A percentile compares a stretch with the other conserved stretches of the same genome.
phyloP scores from a whole-genome alignment of 768 basidiomycete species.

The Kwoniella sp. region DNA sequence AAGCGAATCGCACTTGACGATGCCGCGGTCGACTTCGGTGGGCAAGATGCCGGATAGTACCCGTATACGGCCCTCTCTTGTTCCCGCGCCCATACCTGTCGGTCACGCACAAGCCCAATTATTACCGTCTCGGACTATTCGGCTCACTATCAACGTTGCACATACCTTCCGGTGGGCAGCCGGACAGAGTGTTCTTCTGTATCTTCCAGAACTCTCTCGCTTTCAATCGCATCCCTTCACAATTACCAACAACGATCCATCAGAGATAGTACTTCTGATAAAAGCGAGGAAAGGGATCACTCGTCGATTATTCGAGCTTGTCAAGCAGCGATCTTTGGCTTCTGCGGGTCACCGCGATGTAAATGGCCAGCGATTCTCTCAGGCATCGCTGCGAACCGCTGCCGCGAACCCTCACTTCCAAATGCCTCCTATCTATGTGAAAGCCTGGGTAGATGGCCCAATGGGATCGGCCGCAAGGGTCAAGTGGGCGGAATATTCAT shows the following conservation, averaged over 20 bases:
- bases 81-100: conserved; percentile 57
- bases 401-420: conserved; percentile 1
- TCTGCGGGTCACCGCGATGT: conserved; percentile 15
- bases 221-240: conserved; percentile 72
- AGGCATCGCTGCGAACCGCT: conserved; percentile 9
- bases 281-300: conserved; percentile 70
- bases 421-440: conserved; percentile 53
- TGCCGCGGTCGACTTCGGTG: no score
- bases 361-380: conserved; percentile 20
- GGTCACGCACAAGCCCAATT: conserved; percentile 68
- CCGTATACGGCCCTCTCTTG: conserved; percentile 11
- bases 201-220: conserved; percentile 61
- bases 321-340: conserved; percentile 45
- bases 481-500: conserved; percentile 60
- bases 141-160: conserved; percentile 62
- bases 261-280: conserved; percentile 63
- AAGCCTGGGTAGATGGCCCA: conserved; percentile 64
- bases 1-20: background rate
- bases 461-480: conserved; percentile 63
- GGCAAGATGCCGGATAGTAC: no score
- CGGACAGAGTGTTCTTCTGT: conserved; percentile 73
- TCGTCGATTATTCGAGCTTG: conserved; percentile 60
- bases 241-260: conserved; percentile 58
- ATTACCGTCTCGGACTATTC: conserved; percentile 65
- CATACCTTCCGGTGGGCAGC: conserved; percentile 64